phyloP scores from a whole-genome alignment of 2,329 filamentous ascomycete species.

The Tolypocladium cylindrosporum region DNA sequence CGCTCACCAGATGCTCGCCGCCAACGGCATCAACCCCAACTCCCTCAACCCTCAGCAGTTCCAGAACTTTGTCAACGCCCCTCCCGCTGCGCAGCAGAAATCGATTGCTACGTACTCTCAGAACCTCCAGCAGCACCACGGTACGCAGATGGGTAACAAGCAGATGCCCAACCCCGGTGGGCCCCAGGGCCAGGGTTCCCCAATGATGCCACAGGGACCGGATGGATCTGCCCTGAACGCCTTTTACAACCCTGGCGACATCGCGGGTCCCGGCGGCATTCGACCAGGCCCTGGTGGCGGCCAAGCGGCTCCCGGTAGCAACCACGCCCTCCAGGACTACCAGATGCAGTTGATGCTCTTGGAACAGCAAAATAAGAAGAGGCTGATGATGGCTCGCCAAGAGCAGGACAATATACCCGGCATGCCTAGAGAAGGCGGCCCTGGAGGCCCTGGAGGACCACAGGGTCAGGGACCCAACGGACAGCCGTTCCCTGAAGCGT shows the following conservation, averaged over 20 bases:
- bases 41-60: slow-evolving; percentile 69
- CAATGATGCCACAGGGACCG: slow-evolving; percentile 67
- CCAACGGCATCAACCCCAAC: slow-evolving; percentile 66
- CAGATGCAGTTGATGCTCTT: slow-evolving; percentile 84
- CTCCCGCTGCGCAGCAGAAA: slow-evolving; percentile 62
- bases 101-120: slow-evolving; percentile 81
- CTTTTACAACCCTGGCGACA: slow-evolving; percentile 55
- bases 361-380: slow-evolving; percentile 81
- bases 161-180: slow-evolving; percentile 63
- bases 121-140: slow-evolving; percentile 74
- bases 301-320: slow-evolving; percentile 45
- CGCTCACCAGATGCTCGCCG: slow-evolving; percentile 51
- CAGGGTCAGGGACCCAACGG: slow-evolving; percentile 46
- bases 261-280: slow-evolving; percentile 48
- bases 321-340: slow-evolving; percentile 76
- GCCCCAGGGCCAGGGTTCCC: slow-evolving; percentile 69
- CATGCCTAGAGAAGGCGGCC: slow-evolving; percentile 39
- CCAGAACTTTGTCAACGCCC: slow-evolving; percentile 46
- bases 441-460: slow-evolving; percentile 42
- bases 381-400: slow-evolving; percentile 72
- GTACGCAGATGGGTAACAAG: slow-evolving; percentile 71
- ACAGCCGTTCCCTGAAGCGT: slow-evolving; percentile 58
- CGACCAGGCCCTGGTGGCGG: slow-evolving; percentile 39
- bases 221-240: slow-evolving; percentile 48
- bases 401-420: slow-evolving; percentile 57